Base-by-base conservation (phyloP, 805 yeast species). In the Teunomyces gatunensis region DNA sequence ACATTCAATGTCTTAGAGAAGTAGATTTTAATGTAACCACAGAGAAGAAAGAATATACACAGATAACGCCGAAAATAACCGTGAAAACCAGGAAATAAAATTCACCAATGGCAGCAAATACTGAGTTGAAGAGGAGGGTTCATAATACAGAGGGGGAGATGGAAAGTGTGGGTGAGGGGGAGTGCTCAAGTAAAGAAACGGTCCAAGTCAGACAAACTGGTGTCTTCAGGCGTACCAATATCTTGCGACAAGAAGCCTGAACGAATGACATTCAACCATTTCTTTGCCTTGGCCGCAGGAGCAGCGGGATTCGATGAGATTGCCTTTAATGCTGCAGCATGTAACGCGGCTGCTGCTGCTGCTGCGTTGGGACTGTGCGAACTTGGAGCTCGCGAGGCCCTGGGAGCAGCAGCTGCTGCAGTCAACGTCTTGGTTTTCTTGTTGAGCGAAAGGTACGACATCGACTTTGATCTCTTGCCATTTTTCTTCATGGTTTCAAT, bases 331-430 rank as follows among this genome's bases (percentile, higher is more conserved):
- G 85, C 84, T 41, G 86, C 85, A 12, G 84, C 85, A 53, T 85
- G 85, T 45, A 85, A 71, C 20, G 87, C 89, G 35, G 89, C 87
- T 29, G 85, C 87, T 1, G 87, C 86, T 11, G 87, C 87, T 7
- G 86, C 87, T 5, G 87, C 85, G 48, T 75, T 75, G 9, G 86
- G 83, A 33, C 81, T 71, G 50, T 78, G 81, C 5, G 81, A 73
- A 45, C 78, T 67, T 4, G 83, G 77, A 29, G 79, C 72, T 53
- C 81, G 79, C n/a, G 89, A 84, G 9, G 85, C 79, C 58, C 92
- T 74, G 48, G 94, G 94, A 29, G 92, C 88, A 21, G 89, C 89
- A 10, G 90, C 90, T 18, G 92, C 92, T 15, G 89, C 89, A 11
- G 92, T 85, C 39, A 84, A 61, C 48, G 65, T 58, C 55, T 73